Conservation (phyloP, 768 basidiomycete species). For the Rubroboletus pulcherrimus region DNA sequence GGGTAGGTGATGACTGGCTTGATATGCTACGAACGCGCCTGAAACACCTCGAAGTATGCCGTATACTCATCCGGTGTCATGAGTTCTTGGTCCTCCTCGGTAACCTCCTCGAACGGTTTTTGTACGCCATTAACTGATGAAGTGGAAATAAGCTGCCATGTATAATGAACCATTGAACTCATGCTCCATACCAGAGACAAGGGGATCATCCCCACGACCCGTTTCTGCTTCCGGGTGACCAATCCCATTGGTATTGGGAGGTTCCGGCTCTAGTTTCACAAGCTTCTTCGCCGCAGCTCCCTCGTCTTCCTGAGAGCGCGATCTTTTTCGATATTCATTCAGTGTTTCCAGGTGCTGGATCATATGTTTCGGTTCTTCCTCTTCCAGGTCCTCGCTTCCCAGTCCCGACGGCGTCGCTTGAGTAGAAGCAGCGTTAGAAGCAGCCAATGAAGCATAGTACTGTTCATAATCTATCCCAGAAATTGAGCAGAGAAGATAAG, state of each 20-base stretch:
- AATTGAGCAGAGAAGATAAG: background rate
- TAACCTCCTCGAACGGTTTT: constrained; percentile 74
- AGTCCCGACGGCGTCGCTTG: constrained; percentile 59
- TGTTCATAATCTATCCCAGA: constrained; percentile 65
- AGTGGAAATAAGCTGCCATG: background rate
- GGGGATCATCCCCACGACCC: constrained; percentile 45
- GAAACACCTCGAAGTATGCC: constrained; percentile 69
- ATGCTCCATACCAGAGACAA: constrained; percentile 57
- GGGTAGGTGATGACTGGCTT: background rate
- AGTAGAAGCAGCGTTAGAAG: constrained; percentile 54
- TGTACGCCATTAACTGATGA: constrained; percentile 67
- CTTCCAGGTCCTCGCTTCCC: constrained; percentile 54
- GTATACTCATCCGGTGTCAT: constrained; percentile 95
- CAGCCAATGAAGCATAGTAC: constrained; percentile 76
- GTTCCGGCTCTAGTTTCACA: constrained; percentile 39
- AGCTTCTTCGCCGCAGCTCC: constrained; percentile 38
- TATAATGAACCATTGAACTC: background rate
- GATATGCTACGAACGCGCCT: constrained; percentile 35
- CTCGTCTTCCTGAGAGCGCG: constrained; percentile 61
- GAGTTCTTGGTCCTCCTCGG: constrained; percentile 86
- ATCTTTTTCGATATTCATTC: constrained; percentile 72
- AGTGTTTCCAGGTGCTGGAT: constrained; percentile 65
- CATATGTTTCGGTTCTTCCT: constrained; percentile 67
- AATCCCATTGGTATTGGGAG: constrained; percentile 17
- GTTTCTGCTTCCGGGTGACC: background rate